A percentile compares a stretch with the other conserved stretches of the same genome.
These are phyloP conservation scores for Saussurea involucrata DNA, from an alignment of 129 eudicot species.

Conservation along the genomic window DNA sequence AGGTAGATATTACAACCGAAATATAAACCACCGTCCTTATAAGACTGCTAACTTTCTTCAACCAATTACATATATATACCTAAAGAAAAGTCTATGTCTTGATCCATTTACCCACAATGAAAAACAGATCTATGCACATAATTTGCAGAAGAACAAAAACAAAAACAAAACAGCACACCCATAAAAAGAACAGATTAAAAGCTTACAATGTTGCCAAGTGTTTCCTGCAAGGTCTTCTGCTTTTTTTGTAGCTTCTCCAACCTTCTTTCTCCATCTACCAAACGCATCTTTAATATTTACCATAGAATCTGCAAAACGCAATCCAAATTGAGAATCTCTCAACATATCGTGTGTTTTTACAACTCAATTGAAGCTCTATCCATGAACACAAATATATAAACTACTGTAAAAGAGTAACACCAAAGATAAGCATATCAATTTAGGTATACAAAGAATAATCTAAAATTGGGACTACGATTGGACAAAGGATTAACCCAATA, in stretches of 20 bases:
- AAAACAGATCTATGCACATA: background rate
- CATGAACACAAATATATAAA: background rate
- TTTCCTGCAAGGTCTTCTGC: constrained; percentile 94
- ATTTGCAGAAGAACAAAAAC: background rate
- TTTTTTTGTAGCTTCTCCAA: constrained; percentile 79
- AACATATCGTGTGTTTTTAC: background rate
- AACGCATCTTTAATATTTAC: constrained; percentile 61
- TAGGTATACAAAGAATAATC: background rate
- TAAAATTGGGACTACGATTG: background rate
- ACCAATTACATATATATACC: background rate
- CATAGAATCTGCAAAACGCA: constrained; percentile 51
- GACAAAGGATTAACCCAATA: background rate
- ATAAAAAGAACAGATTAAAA: background rate
- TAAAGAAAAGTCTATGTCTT: background rate
- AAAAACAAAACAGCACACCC: background rate
- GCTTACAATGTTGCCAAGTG: constrained; percentile 95
- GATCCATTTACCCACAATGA: background rate
- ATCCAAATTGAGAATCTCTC: background rate
- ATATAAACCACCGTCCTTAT: background rate
- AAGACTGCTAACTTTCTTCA: background rate
- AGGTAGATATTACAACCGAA: background rate
- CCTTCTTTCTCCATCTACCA: constrained; percentile 92
- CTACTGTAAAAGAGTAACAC: background rate
- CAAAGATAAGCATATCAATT: constrained; percentile 9
- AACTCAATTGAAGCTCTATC: background rate